Percentiles rank a stretch among this genome's conserved stretches.
These are phyloP conservation scores for Pholiota adiposa DNA, from an alignment of 1,284 basidiomycete genomes.

Conservation along the genomic window DNA sequence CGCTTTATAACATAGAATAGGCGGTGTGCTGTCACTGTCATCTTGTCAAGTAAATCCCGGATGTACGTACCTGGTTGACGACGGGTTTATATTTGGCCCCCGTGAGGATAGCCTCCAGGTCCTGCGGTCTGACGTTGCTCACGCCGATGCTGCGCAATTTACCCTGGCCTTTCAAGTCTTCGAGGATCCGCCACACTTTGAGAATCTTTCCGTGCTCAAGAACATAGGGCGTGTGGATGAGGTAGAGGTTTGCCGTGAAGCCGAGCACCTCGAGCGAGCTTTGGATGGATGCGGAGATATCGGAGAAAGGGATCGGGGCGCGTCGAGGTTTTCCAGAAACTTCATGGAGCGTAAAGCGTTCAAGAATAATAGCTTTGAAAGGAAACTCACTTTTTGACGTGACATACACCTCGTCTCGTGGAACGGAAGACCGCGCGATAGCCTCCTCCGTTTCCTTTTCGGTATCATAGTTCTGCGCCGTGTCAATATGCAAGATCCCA, in stretches of 20 bases:
- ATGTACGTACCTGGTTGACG: constrained; percentile 56
- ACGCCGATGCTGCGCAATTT: constrained; percentile 57
- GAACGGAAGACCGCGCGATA: constrained; percentile 27
- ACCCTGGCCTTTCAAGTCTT: constrained; percentile 38
- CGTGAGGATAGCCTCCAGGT: constrained; percentile 50
- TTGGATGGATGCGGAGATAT: constrained; percentile 34
- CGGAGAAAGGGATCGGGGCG: constrained; percentile 24
- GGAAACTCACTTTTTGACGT: constrained; percentile 37
- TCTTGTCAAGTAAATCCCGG: too few relatives aligned
- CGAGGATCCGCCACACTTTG: constrained; percentile 36
- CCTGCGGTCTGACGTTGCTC: constrained; percentile 59
- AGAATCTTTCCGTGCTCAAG: constrained; percentile 32
- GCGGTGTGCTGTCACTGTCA: too few relatives aligned
- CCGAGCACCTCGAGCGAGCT: constrained; percentile 44
- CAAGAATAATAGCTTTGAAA: too few relatives aligned
- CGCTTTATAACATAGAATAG: too few relatives aligned
- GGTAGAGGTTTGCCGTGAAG: constrained; percentile 45
- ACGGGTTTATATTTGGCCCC: constrained; percentile 49
- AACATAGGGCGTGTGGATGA: constrained; percentile 45
- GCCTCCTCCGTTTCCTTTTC: constrained; percentile 39
- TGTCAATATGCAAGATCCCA: constrained; percentile 49
- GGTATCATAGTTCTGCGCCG: constrained; percentile 44
- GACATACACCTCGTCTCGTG: constrained; percentile 39
- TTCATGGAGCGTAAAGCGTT: neutral
- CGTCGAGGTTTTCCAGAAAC: constrained; percentile 11